Conservation (phyloP, 106 monocot species). For the Platanthera zijinensis region DNA sequence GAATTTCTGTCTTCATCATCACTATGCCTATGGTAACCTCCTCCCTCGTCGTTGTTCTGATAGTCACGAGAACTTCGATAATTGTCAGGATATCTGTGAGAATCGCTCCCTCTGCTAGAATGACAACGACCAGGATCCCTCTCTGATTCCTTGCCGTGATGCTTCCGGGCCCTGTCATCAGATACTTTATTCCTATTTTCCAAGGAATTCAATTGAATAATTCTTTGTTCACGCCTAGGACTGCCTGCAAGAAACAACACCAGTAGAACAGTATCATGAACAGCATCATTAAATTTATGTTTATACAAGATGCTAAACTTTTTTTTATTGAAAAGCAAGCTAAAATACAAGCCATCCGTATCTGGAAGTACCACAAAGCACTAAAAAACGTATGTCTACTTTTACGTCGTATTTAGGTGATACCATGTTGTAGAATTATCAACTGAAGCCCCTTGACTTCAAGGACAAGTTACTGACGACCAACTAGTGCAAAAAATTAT, state of each 20-base stretch:
- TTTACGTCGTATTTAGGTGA: background rate
- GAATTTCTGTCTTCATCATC: constrained; percentile 37
- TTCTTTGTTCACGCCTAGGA: constrained; percentile 16
- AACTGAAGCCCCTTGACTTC: background rate
- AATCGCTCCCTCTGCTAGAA: constrained; percentile 30
- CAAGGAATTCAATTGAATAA: constrained; percentile 13
- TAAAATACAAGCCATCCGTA: no score
- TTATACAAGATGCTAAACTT: background rate
- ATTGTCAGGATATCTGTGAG: constrained; percentile 31
- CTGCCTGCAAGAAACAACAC: constrained; percentile 20
- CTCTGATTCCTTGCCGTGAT: constrained; percentile 24
- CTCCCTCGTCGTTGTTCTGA: constrained; percentile 31
- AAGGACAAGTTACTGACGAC: background rate
- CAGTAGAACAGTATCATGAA: background rate
- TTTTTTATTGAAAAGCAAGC: background rate
- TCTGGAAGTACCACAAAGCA: no score
- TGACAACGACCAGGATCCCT: constrained; percentile 16
- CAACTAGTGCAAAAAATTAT: background rate
- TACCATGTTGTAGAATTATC: background rate
- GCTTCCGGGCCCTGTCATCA: constrained; percentile 24
- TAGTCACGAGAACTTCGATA: constrained; percentile 22
- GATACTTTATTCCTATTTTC: constrained; percentile 12
- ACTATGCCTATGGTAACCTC: constrained; percentile 25
- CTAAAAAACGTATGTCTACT: background rate
- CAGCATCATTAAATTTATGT: no score